These are phyloP conservation scores for Sonneratia alba DNA, from an alignment of 345 rosid genomes.

Conservation along the genomic window DNA sequence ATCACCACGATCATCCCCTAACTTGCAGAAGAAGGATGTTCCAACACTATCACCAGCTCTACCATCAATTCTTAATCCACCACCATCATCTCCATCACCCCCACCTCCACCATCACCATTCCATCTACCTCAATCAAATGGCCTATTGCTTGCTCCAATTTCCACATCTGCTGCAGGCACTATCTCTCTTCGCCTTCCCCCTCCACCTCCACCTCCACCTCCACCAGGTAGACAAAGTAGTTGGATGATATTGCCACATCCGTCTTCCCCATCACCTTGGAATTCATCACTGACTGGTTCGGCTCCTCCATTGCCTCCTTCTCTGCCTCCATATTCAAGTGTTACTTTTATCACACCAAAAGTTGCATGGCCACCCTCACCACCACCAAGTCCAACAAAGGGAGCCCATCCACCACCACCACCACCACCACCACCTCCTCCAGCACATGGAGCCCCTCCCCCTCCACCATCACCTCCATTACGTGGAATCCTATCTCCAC, in stretches of 20 bases:
- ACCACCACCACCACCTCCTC: constrained; percentile 12
- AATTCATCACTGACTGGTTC: constrained; percentile 20
- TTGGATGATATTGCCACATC: constrained; percentile 29
- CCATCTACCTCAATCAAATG: constrained; percentile 10
- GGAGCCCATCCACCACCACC: constrained; percentile 7
- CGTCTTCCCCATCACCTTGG: constrained; percentile 54
- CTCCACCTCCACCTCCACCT: constrained; percentile 4
- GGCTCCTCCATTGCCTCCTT: constrained; percentile 2
- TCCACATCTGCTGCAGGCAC: background rate
- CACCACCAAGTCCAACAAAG: too few species aligned
- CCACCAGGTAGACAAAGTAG: constrained; percentile 20
- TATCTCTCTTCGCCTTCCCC: background rate
- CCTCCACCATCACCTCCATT: too few species aligned
- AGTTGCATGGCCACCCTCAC: background rate
- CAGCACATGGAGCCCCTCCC: background rate
- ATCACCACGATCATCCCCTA: constrained; percentile 13
- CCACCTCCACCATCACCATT: constrained; percentile 25
- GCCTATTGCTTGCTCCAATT: background rate
- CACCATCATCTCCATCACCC: constrained; percentile 13
- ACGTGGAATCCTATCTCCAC: constrained; percentile 19
- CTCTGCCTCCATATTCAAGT: background rate
- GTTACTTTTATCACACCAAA: background rate
- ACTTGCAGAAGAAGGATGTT: constrained; percentile 18
- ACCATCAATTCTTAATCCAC: constrained; percentile 1
- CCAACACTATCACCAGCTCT: constrained; percentile 20